Evolutionary conservation across 2,329 filamentous ascomycete genomes (phyloP).

Genomic region (Erysiphe pulchra): DNA sequence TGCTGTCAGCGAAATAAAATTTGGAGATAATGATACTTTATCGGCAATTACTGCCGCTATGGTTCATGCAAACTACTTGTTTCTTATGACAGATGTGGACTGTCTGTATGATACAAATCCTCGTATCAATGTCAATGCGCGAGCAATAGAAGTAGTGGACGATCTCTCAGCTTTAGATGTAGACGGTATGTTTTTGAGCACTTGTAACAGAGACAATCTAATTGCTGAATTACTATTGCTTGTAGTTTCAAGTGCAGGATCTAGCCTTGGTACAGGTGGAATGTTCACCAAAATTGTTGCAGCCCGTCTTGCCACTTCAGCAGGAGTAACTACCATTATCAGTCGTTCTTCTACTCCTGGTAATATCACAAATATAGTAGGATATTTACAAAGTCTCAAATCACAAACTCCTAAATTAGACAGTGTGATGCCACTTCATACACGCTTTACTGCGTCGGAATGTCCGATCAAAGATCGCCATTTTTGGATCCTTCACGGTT

Average conservation of each 20-base stretch:
- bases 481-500: constrained; percentile 90
- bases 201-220: background rate
- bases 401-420: background rate
- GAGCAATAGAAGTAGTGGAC: constrained; percentile 75
- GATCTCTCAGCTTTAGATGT: constrained; percentile 64
- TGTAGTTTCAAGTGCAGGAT: constrained; percentile 65
- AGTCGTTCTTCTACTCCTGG: constrained; percentile 81
- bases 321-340: constrained; percentile 87
- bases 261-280: constrained; percentile 71
- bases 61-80: constrained; percentile 89
- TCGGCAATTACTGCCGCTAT: constrained; percentile 92
- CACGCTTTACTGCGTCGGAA: constrained; percentile 65
- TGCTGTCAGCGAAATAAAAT: constrained; percentile 95
- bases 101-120: constrained; percentile 95
- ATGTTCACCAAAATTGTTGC: constrained; percentile 97
- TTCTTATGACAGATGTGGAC: constrained; percentile 97
- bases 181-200: constrained; percentile 28
- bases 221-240: background rate
- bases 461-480: constrained; percentile 77
- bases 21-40: constrained; percentile 93
- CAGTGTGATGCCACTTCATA: constrained; percentile 43
- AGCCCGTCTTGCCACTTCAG: constrained; percentile 72
- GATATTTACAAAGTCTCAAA: constrained; percentile 43
- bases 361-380: constrained; percentile 71
- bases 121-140: constrained; percentile 57